A percentile compares a stretch with the other conserved stretches of the same genome.
Evolutionary conservation across 2,329 filamentous ascomycete species (phyloP).

Genomic region (Blastomyces emzantsi): DNA sequence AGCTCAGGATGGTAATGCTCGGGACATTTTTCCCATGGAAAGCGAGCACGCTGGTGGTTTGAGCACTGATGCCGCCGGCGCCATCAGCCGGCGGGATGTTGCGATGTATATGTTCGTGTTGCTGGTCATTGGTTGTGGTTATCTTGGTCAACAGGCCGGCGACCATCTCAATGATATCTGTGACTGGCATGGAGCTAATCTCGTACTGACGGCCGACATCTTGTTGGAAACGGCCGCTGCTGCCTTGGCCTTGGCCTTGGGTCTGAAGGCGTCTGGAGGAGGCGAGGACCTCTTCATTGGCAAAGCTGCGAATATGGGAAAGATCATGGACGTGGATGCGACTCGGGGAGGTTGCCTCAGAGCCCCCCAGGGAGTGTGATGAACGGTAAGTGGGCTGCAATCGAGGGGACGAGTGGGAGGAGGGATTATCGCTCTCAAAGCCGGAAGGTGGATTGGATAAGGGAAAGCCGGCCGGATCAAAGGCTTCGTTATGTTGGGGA

Average conservation of each 20-base stretch:
- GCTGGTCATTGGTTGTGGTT: conserved; percentile 87
- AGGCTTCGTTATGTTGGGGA: conserved; percentile 16
- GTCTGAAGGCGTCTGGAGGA: conserved; percentile 34
- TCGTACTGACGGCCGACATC: conserved; percentile 63
- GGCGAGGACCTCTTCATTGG: conserved; percentile 62
- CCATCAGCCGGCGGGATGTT: conserved; percentile 55
- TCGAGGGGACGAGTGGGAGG: conserved; percentile 39
- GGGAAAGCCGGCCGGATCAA: conserved; percentile 1
- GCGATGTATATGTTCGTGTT: conserved; percentile 84
- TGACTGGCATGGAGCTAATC: conserved; percentile 94
- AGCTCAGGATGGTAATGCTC: conserved; percentile 93
- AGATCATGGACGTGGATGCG: conserved; percentile 78
- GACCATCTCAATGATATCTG: conserved; percentile 98
- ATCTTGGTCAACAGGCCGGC: conserved; percentile 94
- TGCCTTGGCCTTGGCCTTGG: conserved; percentile 1
- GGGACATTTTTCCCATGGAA: conserved; percentile 98
- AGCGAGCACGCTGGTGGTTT: conserved; percentile 70
- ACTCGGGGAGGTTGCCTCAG: conserved; percentile 41
- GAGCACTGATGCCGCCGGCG: conserved; percentile 50
- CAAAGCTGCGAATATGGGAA: conserved; percentile 82
- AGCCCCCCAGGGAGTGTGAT: conserved; percentile 35
- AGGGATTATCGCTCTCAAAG: conserved; percentile 13
- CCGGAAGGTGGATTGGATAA: background rate
- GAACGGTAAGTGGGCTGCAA: conserved; percentile 39
- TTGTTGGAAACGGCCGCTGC: conserved; percentile 23